Evolutionary conservation across 2,329 filamentous ascomycete species (phyloP), one percentile per base, ranked within the genome.

Genomic region (Trichoderma hamatum): DNA sequence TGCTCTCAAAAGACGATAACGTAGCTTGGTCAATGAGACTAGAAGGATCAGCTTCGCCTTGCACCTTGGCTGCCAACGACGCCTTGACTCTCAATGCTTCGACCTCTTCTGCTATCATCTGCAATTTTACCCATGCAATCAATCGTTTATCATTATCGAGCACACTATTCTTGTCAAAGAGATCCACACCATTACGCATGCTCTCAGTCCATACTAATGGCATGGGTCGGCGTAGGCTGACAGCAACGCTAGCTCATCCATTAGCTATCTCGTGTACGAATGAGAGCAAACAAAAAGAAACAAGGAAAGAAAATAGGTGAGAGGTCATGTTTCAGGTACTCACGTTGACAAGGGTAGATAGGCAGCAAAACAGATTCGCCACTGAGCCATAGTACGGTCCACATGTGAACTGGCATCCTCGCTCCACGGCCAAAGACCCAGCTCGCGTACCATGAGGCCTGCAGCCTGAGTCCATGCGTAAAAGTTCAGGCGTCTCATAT

Each of bases 391-490:
- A 13, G 52, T 66, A 34, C 34, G n/a, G 7, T 34, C 62, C 52
- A 26, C 26, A 21, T n/a, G 7, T 13, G 10, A 19, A 34, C 21
- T 13, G 21, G 28, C 36, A 4, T 64, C 61, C 61, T 55, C 61
- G 32, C 24, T 64, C 61, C 49, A 56, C 2, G 52, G 62, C 52
- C 62, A 65, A 7, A 56, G 51, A 3, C 62, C 62, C 26, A 58
- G 36, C 6, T 56, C 52, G 11, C 26, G 36, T 10, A 34, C 34
- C 62, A 66, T 66, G 2, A 66, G 26, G 13, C 51, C 52, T 46
- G 52, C 36, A 30, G 13, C n/a, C 26, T 46, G 36, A 13, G 49
- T 58, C 52, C 34, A 56, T 14, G 62, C 19, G 13, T 56, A 43
- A 24, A 32, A 46, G 7, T 55, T 43, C 19, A 55, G 28, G n/a